phyloP scores from a whole-genome alignment of 2,329 filamentous ascomycete genomes.

The Epichloe elymi region DNA sequence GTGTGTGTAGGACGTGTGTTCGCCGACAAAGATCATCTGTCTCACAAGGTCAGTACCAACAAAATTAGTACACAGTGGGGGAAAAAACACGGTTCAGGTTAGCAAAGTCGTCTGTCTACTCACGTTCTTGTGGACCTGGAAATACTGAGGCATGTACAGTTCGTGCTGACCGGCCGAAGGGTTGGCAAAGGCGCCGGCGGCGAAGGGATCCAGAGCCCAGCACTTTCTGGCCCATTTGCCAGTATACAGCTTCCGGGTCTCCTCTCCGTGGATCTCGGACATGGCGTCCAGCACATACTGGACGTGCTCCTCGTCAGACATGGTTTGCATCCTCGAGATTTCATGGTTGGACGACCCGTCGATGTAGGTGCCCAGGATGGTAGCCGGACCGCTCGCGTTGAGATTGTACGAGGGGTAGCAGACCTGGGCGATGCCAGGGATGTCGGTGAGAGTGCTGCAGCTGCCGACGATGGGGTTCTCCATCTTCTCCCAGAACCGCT shows the following conservation, averaged over 20 bases:
- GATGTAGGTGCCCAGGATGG: slow-evolving; percentile 47
- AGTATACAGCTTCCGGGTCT: slow-evolving; percentile 49
- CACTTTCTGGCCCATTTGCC: slow-evolving; percentile 52
- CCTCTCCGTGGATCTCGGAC: slow-evolving; percentile 50
- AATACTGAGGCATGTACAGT: slow-evolving; percentile 59
- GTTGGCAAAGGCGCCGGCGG: slow-evolving; percentile 48
- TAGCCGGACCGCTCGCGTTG: slow-evolving; percentile 48
- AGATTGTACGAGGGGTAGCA: slow-evolving; percentile 57
- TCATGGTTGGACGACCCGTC: slow-evolving; percentile 26
- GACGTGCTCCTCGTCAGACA: slow-evolving; percentile 46
- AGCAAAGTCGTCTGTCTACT: slow-evolving; percentile 6
- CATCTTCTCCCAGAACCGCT: slow-evolving; percentile 45
- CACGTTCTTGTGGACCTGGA: slow-evolving; percentile 48
- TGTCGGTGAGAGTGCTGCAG: slow-evolving; percentile 43
- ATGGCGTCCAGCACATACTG: slow-evolving; percentile 51
- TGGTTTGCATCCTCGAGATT: slow-evolving; percentile 26
- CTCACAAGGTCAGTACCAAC: not conserved
- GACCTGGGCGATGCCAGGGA: slow-evolving; percentile 45
- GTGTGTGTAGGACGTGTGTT: slow-evolving; percentile 60
- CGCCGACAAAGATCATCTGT: slow-evolving; percentile 53
- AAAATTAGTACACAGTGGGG: not conserved
- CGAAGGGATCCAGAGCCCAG: slow-evolving; percentile 49
- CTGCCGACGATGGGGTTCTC: slow-evolving; percentile 47
- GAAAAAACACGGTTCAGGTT: not conserved
- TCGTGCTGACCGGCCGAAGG: slow-evolving; percentile 53